These are phyloP conservation scores for Pachyrhizus erosus DNA, from an alignment of 306 rosid species.

Conservation along the genomic window DNA sequence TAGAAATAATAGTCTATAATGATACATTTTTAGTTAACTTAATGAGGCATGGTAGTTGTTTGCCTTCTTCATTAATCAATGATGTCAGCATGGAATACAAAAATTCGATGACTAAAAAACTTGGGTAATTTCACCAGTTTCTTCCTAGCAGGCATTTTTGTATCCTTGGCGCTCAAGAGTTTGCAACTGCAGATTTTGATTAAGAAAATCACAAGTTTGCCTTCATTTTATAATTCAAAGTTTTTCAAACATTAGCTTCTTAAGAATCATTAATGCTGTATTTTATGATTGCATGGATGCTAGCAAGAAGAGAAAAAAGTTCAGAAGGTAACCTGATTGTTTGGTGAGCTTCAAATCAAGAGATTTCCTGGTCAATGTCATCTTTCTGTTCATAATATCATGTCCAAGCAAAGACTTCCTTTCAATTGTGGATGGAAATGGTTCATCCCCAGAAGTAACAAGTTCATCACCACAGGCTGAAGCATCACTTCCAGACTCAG, in stretches of 20 bases:
- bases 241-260: conserved; percentile 17
- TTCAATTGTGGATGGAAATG: conserved; percentile 52
- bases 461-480: conserved; percentile 77
- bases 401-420: conserved; percentile 53
- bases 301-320: neutral
- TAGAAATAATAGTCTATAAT: neutral
- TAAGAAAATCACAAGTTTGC: neutral
- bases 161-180: conserved; percentile 24
- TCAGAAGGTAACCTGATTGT: conserved; percentile 58
- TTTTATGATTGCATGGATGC: conserved; percentile 16
- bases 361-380: conserved; percentile 46
- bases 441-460: conserved; percentile 62
- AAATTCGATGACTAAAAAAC: neutral
- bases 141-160: conserved; percentile 30
- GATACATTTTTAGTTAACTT: neutral
- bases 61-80: neutral
- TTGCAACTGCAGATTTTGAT: neutral
- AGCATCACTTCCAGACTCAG: conserved; percentile 85
- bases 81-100: conserved; percentile 11
- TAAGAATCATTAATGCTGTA: conserved; percentile 14
- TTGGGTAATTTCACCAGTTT: neutral
- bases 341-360: conserved; percentile 53
- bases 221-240: neutral
- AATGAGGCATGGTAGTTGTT: neutral
- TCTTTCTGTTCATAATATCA: conserved; percentile 53